These are phyloP conservation scores for Musa beccarii DNA, from an alignment of 176 grass and related monocot species.

Conservation along the genomic window DNA sequence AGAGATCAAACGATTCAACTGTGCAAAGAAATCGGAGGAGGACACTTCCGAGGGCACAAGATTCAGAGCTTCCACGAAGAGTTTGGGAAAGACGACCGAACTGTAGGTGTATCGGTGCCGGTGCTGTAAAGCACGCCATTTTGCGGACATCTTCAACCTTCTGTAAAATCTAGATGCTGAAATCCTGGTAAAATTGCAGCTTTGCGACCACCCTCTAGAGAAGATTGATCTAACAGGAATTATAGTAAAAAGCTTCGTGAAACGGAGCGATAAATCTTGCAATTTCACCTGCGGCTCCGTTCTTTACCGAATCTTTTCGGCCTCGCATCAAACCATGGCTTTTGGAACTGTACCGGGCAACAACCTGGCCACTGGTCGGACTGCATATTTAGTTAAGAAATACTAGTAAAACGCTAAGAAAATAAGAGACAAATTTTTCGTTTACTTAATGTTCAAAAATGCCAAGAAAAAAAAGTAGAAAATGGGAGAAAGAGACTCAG, in stretches of 20 bases:
- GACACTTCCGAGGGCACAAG: constrained; percentile 24
- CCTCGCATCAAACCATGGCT: too few species aligned
- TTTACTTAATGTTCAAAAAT: not conserved
- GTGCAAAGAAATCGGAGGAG: constrained; percentile 39
- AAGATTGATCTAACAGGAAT: not conserved
- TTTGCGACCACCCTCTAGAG: not conserved
- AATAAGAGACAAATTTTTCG: not conserved
- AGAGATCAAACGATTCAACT: constrained; percentile 61
- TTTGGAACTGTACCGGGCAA: too few species aligned
- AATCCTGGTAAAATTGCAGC: not conserved
- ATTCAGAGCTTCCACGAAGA: constrained; percentile 49
- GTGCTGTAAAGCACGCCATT: constrained; percentile 89
- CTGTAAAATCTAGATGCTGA: not conserved
- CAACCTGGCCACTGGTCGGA: too few species aligned
- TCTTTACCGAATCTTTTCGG: not conserved
- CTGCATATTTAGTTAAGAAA: not conserved
- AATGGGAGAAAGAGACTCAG: not conserved
- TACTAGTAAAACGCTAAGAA: not conserved
- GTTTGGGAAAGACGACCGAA: constrained; percentile 66
- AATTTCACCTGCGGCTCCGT: not conserved
- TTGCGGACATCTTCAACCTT: constrained; percentile 43
- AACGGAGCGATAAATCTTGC: too few species aligned
- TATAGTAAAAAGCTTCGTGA: too few species aligned
- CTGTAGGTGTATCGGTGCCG: constrained; percentile 83
- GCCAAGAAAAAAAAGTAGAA: not conserved